Conservation (phyloP, 1,139 yeast genomes). For the Pichia sp. region DNA sequence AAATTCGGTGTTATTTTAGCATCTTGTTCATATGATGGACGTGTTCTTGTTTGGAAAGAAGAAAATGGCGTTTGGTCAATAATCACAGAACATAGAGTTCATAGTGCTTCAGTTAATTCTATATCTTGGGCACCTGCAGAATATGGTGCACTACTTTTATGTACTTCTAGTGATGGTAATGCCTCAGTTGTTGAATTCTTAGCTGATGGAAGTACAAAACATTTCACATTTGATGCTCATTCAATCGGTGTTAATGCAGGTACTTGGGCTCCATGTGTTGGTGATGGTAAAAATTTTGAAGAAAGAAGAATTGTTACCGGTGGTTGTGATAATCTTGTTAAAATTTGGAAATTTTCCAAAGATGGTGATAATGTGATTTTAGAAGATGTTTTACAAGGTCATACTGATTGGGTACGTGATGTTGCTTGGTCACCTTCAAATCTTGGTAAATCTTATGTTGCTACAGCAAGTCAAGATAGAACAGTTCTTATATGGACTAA, state of each 20-base stretch:
- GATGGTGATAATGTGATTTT: conserved; percentile 53
- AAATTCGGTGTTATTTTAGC: conserved; percentile 94
- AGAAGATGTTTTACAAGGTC: conserved; percentile 81
- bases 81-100: conserved; percentile 82
- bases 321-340: conserved; percentile 91
- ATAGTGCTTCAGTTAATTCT: conserved; percentile 90
- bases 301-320: conserved; percentile 78
- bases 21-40: conserved; percentile 92
- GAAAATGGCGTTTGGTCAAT: conserved; percentile 85
- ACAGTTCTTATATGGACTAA: conserved; percentile 88
- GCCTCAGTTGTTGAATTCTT: conserved; percentile 87
- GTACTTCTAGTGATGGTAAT: conserved; percentile 90
- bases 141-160: conserved; percentile 83
- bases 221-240: conserved; percentile 67
- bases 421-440: conserved; percentile 97
- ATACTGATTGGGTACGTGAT: conserved; percentile 97
- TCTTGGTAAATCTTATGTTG: conserved; percentile 80
- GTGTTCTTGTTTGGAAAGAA: conserved; percentile 91
- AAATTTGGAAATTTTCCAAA: conserved; percentile 76
- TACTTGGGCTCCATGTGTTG: conserved; percentile 83
- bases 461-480: conserved; percentile 97
- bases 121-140: conserved; percentile 98
- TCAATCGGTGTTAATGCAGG: conserved; percentile 92
- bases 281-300: conserved; percentile 23
- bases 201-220: conserved; percentile 76